phyloP scores from a whole-genome alignment of 2,329 filamentous ascomycete species.

The Ascochyta fabae region DNA sequence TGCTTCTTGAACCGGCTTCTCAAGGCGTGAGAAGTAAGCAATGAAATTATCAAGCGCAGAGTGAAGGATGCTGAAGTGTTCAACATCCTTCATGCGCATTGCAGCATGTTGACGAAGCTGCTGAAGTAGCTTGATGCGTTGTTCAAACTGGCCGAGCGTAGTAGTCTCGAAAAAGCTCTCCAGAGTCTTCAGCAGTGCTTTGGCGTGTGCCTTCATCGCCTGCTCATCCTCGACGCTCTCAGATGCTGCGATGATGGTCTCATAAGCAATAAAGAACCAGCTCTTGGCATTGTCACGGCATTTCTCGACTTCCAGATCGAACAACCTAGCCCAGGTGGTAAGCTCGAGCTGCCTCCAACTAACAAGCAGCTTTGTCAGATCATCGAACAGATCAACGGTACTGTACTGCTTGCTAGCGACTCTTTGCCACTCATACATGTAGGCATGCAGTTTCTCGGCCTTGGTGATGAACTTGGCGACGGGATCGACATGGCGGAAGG shows the following conservation, averaged over 20 bases:
- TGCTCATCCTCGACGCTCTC: constrained; percentile 65
- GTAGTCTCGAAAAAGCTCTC: constrained; percentile 80
- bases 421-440: constrained; percentile 92
- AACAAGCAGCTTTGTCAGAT: constrained; percentile 80
- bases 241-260: constrained; percentile 81
- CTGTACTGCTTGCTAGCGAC: constrained; percentile 84
- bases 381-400: constrained; percentile 73
- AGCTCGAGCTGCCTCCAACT: constrained; percentile 91
- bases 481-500: constrained; percentile 79
- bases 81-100: constrained; percentile 63
- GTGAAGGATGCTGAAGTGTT: constrained; percentile 60
- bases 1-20: constrained; percentile 67
- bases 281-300: constrained; percentile 79
- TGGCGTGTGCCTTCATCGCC: constrained; percentile 68
- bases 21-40: constrained; percentile 74
- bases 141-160: constrained; percentile 79
- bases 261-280: constrained; percentile 98
- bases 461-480: constrained; percentile 85
- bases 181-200: constrained; percentile 75
- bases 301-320: constrained; percentile 81
- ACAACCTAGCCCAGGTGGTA: constrained; percentile 86
- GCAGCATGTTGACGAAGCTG: constrained; percentile 69
- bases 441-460: constrained; percentile 83
- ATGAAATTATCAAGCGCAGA: constrained; percentile 78
- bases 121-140: constrained; percentile 72